These are phyloP conservation scores for Taiozyma sp. DNA, from an alignment of 1,139 yeast species.

Conservation along the genomic window DNA sequence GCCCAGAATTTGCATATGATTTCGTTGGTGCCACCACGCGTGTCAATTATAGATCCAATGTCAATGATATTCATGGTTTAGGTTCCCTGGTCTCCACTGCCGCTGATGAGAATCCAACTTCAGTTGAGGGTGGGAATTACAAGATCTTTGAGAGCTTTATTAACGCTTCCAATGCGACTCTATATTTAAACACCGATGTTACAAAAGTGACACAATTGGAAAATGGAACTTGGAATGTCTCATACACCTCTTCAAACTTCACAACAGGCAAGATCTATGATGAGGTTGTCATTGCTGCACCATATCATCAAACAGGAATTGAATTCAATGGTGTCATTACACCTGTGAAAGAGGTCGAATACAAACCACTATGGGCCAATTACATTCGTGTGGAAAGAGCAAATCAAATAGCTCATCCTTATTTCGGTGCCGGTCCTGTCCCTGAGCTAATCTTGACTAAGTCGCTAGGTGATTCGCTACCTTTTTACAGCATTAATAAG, in stretches of 20 bases:
- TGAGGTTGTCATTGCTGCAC: constrained; percentile 39
- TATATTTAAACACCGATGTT: constrained; percentile 28
- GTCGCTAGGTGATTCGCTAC: constrained; percentile 11
- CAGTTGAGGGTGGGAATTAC: constrained; percentile 39
- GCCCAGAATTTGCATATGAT: constrained; percentile 23
- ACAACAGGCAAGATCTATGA: constrained; percentile 26
- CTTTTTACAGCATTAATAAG: constrained; percentile 29
- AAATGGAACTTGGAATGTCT: constrained; percentile 7
- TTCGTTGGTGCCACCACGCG: constrained; percentile 36
- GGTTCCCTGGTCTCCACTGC: constrained; percentile 36
- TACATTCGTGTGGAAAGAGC: constrained; percentile 19
- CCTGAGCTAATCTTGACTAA: constrained; percentile 31
- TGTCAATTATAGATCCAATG: constrained; percentile 37
- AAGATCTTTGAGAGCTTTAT: constrained; percentile 35
- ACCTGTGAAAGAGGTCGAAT: constrained; percentile 20
- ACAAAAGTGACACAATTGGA: constrained; percentile 10
- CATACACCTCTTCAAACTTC: background rate
- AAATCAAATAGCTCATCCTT: constrained; percentile 12
- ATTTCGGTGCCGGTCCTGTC: constrained; percentile 13
- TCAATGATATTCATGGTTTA: constrained; percentile 34
- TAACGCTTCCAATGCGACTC: constrained; percentile 28
- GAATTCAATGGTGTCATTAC: constrained; percentile 8
- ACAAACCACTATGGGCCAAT: constrained; percentile 29
- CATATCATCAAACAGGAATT: constrained; percentile 29
- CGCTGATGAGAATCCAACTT: constrained; percentile 27